Evolutionary conservation across 495 filamentous ascomycete genomes (phyloP).

Genomic region (Penicillium longicatenatum): DNA sequence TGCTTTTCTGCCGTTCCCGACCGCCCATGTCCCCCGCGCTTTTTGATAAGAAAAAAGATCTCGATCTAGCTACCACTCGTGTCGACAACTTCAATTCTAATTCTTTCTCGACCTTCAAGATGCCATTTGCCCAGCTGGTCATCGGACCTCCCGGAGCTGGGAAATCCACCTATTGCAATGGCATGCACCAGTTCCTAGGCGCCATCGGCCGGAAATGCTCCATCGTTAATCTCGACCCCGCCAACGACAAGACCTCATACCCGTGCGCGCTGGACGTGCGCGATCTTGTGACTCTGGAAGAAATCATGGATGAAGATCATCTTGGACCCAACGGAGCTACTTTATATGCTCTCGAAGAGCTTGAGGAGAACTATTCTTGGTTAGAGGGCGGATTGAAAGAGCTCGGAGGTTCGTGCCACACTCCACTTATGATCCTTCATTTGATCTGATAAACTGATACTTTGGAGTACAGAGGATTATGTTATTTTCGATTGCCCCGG

Average conservation of each 20-base stretch:
- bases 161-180: constrained; percentile 97
- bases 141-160: constrained; percentile 91
- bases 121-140: constrained; percentile 76
- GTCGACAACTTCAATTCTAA: background rate
- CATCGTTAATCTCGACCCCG: constrained; percentile 94
- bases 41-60: constrained; percentile 26
- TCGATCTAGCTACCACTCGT: constrained; percentile 4
- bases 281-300: constrained; percentile 82
- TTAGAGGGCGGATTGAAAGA: constrained; percentile 75
- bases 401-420: constrained; percentile 55
- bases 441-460: background rate
- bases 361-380: constrained; percentile 91
- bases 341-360: constrained; percentile 90
- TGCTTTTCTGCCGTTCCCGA: constrained; percentile 34
- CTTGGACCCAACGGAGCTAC: constrained; percentile 92
- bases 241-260: constrained; percentile 72
- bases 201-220: constrained; percentile 94
- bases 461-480: constrained; percentile 69
- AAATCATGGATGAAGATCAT: constrained; percentile 91
- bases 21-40: constrained; percentile 34
- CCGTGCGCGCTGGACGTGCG: constrained; percentile 89
- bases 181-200: constrained; percentile 96
- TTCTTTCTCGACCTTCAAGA: constrained; percentile 19
- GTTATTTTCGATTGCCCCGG: constrained; percentile 95
- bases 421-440: background rate